Evolutionary conservation across 225 moss, liverwort and hornwort genomes (phyloP).

Genomic region (Anthoceros angustus): DNA sequence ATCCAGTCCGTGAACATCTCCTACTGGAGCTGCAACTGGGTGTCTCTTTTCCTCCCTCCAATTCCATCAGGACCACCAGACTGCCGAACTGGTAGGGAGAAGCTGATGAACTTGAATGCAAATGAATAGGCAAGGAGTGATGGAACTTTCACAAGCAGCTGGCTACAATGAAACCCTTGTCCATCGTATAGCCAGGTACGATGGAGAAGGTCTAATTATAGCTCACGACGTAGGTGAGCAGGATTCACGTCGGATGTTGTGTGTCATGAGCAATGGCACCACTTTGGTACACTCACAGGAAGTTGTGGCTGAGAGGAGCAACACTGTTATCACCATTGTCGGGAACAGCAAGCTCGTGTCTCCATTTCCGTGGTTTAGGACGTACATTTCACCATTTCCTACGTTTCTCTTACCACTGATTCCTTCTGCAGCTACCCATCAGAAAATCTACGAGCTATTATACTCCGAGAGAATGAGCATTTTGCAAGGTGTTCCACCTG

Average conservation of each 20-base stretch:
- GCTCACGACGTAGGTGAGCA: not conserved
- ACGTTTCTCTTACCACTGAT: not conserved
- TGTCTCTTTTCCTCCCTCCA: too few species aligned
- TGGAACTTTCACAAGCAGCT: conserved; percentile 78
- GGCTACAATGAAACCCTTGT: conserved; percentile 68
- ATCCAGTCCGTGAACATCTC: too few species aligned
- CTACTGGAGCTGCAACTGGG: not conserved
- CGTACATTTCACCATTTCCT: conserved; percentile 1
- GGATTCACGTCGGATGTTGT: not conserved
- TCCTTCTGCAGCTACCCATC: conserved; percentile 52
- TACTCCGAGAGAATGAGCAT: conserved; percentile 67
- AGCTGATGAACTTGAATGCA: conserved; percentile 13
- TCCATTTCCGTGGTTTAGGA: not conserved
- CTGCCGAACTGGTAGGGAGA: not conserved
- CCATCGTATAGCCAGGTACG: conserved; percentile 71
- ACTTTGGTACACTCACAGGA: conserved; percentile 50
- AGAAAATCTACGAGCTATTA: conserved; percentile 66
- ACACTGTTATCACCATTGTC: conserved; percentile 79
- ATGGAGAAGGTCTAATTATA: not conserved
- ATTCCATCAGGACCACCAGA: not conserved
- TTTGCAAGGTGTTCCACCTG: conserved; percentile 49
- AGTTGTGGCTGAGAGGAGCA: conserved; percentile 58
- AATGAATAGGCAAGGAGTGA: conserved; percentile 96
- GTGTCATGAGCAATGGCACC: conserved; percentile 49
- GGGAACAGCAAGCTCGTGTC: conserved; percentile 24